Conservation (phyloP, 352 stramenopile species). For the Pseudoperonospora humuli region DNA sequence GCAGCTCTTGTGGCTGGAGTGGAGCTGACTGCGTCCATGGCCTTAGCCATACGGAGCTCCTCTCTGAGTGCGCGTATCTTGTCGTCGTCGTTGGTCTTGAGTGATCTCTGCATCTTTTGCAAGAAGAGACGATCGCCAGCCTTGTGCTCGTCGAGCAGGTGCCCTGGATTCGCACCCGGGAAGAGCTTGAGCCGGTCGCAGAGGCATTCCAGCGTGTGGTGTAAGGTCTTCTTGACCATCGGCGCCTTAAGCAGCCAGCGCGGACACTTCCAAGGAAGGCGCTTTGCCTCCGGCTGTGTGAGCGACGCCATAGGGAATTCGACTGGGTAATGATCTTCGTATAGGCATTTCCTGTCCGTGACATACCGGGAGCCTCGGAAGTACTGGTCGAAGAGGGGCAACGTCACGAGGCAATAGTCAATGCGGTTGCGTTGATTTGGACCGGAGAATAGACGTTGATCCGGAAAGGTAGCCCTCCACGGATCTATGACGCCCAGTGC, state of each 20-base stretch:
- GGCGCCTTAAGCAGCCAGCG: conserved; percentile 1
- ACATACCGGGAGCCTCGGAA: not conserved
- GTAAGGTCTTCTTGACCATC: not conserved
- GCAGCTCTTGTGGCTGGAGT: not conserved
- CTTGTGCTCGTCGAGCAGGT: conserved; percentile 6
- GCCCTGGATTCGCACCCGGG: not conserved
- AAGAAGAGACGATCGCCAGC: not conserved
- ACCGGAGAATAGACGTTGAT: not conserved
- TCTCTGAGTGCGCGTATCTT: not conserved
- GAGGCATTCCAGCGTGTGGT: not conserved
- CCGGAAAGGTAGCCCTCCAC: not conserved
- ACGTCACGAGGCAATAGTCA: conserved; percentile 2
- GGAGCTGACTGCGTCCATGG: not conserved
- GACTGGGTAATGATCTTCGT: conserved; percentile 2
- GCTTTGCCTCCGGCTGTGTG: not conserved
- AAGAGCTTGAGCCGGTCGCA: not conserved
- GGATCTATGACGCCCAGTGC: not conserved
- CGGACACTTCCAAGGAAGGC: not conserved
- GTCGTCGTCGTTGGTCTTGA: not conserved
- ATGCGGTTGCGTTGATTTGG: not conserved
- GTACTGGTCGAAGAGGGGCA: not conserved
- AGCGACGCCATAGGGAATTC: not conserved
- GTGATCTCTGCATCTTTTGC: not conserved
- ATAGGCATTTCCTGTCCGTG: not conserved
- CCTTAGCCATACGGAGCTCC: not conserved